Evolutionary conservation across 352 stramenopile genomes (phyloP).

Genomic region (Globisporangium spinosum): DNA sequence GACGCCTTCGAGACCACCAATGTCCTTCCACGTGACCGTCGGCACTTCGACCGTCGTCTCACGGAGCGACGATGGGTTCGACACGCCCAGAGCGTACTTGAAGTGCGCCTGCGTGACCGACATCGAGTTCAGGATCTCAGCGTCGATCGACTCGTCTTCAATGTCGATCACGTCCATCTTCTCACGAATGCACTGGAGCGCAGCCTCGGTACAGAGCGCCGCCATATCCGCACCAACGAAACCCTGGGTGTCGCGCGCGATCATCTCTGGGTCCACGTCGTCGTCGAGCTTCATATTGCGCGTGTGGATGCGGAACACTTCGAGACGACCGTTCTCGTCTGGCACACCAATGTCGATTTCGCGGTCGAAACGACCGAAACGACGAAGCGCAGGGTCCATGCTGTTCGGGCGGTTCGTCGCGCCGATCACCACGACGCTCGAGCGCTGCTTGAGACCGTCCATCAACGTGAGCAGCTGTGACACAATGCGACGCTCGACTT

Average conservation of each 20-base stretch:
- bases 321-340: slow-evolving; percentile 97
- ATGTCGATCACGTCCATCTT: slow-evolving; percentile 99
- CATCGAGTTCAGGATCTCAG: slow-evolving; percentile 98
- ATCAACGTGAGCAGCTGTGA: slow-evolving; percentile 98
- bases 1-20: slow-evolving; percentile 97
- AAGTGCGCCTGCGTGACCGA: slow-evolving; percentile 98
- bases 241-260: slow-evolving; percentile 98
- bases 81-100: slow-evolving; percentile 96
- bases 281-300: slow-evolving; percentile 99
- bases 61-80: slow-evolving; percentile 97
- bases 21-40: slow-evolving; percentile 98
- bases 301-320: slow-evolving; percentile 99
- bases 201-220: slow-evolving; percentile 97
- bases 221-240: slow-evolving; percentile 99
- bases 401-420: slow-evolving; percentile 99
- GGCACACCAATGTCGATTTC: slow-evolving; percentile 99
- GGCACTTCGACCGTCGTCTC: slow-evolving; percentile 99
- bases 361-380: slow-evolving; percentile 98
- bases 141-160: slow-evolving; percentile 99
- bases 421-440: slow-evolving; percentile 98
- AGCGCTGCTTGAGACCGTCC: slow-evolving; percentile 94
- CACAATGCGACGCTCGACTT: slow-evolving; percentile 98
- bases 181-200: slow-evolving; percentile 98
- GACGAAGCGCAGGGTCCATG: slow-evolving; percentile 97
- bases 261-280: slow-evolving; percentile 97